These are phyloP conservation scores for Cordyceps javanica DNA, from an alignment of 2,329 filamentous ascomycete genomes.

Conservation along the genomic window DNA sequence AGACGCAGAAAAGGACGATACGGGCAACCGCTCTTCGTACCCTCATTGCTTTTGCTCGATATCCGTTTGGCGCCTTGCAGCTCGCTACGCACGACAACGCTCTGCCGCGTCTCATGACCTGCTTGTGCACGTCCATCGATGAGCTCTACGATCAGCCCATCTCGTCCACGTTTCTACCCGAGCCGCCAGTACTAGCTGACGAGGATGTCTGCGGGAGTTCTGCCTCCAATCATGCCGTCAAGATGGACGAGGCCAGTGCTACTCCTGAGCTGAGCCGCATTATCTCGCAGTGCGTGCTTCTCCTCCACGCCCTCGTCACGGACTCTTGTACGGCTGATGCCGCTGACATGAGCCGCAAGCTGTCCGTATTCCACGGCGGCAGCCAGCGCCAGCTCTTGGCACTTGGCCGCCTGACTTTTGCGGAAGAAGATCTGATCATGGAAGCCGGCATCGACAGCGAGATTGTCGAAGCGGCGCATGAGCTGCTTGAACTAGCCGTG, in stretches of 20 bases:
- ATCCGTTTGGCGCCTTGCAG: constrained; percentile 56
- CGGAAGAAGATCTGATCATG: constrained; percentile 68
- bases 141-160: constrained; percentile 59
- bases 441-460: constrained; percentile 72
- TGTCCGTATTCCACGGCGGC: constrained; percentile 63
- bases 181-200: neutral
- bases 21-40: constrained; percentile 45
- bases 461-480: constrained; percentile 73
- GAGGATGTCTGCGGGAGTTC: neutral
- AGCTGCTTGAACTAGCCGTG: constrained; percentile 72
- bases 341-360: constrained; percentile 62
- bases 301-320: constrained; percentile 49
- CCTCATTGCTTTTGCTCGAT: constrained; percentile 54
- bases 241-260: constrained; percentile 7
- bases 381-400: constrained; percentile 77
- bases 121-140: constrained; percentile 59
- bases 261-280: constrained; percentile 33
- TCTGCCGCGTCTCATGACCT: constrained; percentile 68
- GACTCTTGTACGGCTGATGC: constrained; percentile 37
- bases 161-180: constrained; percentile 14
- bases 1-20: constrained; percentile 35
- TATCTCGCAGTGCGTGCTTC: constrained; percentile 40
- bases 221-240: neutral
- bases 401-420: constrained; percentile 79
- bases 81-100: constrained; percentile 63